Evolutionary conservation across 2,329 filamentous ascomycete species (phyloP).

Genomic region (Aspergillus sclerotialis): DNA sequence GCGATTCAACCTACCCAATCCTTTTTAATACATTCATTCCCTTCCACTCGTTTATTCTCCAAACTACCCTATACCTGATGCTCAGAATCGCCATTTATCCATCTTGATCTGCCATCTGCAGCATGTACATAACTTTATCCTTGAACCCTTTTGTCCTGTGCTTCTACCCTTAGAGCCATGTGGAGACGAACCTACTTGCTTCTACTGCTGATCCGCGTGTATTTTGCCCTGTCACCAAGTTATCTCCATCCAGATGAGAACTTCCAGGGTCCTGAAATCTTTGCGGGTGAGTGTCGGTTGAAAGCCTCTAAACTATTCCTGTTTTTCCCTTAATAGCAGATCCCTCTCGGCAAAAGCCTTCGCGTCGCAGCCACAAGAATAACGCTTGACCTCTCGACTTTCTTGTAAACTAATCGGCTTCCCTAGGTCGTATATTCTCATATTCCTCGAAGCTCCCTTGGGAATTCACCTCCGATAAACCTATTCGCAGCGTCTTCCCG

Average conservation of each 20-base stretch:
- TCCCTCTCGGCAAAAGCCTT: no score
- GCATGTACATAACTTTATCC: constrained; percentile 5
- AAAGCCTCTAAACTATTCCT: not conserved
- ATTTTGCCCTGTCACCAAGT: constrained; percentile 89
- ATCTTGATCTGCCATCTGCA: constrained; percentile 1
- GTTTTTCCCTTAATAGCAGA: not conserved
- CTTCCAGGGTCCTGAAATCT: constrained; percentile 96
- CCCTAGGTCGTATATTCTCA: constrained; percentile 79
- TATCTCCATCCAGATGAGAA: constrained; percentile 98
- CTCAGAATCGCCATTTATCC: constrained; percentile 3
- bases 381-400: not conserved
- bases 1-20: constrained; percentile 3
- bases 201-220: constrained; percentile 78
- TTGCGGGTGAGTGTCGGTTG: constrained; percentile 64
- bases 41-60: constrained; percentile 1
- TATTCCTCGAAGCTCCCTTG: constrained; percentile 87
- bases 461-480: constrained; percentile 86
- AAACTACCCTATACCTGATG: not conserved
- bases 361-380: no score
- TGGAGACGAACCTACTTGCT: constrained; percentile 86
- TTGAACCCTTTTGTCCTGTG: constrained; percentile 9
- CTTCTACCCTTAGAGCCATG: constrained; percentile 48
- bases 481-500: constrained; percentile 92
- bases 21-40: constrained; percentile 1
- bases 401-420: constrained; percentile 2